Evolutionary conservation across 2,329 filamentous ascomycete species (phyloP).

Genomic region (Paecilomyces sp.): DNA sequence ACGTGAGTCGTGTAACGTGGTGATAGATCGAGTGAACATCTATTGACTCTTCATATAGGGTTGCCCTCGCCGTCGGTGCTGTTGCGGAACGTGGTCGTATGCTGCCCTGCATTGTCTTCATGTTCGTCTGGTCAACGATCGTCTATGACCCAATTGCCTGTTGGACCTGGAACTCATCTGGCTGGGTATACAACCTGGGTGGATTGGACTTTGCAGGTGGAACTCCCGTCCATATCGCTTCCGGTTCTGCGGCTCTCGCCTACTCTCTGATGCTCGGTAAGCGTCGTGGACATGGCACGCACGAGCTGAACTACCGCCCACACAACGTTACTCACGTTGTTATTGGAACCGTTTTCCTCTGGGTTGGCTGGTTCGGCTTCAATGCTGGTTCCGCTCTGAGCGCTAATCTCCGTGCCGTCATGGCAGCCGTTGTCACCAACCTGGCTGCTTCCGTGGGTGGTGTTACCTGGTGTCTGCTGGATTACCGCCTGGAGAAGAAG

Average conservation of each 20-base stretch:
- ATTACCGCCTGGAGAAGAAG: conserved; percentile 82
- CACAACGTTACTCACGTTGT: conserved; percentile 93
- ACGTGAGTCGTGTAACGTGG: conserved; percentile 53
- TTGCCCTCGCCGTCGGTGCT: conserved; percentile 76
- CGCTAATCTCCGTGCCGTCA: conserved; percentile 76
- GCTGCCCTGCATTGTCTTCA: conserved; percentile 82
- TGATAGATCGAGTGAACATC: background rate
- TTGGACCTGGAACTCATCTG: conserved; percentile 85
- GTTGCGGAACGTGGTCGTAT: conserved; percentile 82
- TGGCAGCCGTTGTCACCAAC: conserved; percentile 83
- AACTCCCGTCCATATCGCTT: conserved; percentile 83
- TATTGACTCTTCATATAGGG: conserved; percentile 38
- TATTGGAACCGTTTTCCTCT: conserved; percentile 86
- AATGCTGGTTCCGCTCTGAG: conserved; percentile 77
- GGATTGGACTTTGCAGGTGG: conserved; percentile 85
- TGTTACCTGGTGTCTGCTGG: conserved; percentile 81
- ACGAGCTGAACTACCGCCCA: conserved; percentile 83
- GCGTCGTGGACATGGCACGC: conserved; percentile 73
- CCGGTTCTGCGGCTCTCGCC: conserved; percentile 73
- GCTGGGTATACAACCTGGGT: conserved; percentile 74
- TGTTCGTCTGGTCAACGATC: conserved; percentile 85
- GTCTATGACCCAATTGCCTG: conserved; percentile 91
- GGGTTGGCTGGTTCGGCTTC: conserved; percentile 95
- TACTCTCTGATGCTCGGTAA: conserved; percentile 91
- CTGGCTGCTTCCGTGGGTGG: conserved; percentile 76